Percentiles rank a stretch among this genome's conserved stretches.
phyloP scores from a whole-genome alignment of 2,329 filamentous ascomycete genomes.

The Sporothrix brasiliensis region DNA sequence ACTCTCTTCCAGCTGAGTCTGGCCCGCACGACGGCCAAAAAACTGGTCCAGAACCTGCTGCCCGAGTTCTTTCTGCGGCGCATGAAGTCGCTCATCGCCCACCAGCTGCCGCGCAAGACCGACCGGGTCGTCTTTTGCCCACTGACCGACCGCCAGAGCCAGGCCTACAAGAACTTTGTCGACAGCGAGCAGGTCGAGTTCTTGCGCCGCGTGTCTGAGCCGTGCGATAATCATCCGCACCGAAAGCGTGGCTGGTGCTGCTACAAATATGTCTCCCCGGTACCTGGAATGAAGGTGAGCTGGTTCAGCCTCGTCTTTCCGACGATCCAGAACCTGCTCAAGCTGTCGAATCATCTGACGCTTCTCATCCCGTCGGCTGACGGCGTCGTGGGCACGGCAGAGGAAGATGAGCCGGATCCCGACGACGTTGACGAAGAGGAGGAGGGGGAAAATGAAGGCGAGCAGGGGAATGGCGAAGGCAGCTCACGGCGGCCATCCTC shows the following conservation, averaged over 20 bases:
- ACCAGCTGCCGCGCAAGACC: constrained; percentile 92
- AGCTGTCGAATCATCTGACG: constrained; percentile 89
- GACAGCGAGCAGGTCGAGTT: constrained; percentile 68
- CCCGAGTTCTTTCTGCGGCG: constrained; percentile 88
- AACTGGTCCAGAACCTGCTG: constrained; percentile 82
- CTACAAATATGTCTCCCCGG: constrained; percentile 47
- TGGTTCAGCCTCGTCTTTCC: constrained; percentile 86
- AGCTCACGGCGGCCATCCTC: not conserved
- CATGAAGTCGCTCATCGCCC: constrained; percentile 88
- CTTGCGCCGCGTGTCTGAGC: constrained; percentile 68
- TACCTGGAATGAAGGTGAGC: constrained; percentile 46
- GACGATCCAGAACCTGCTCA: constrained; percentile 77
- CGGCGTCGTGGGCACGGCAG: constrained; percentile 51
- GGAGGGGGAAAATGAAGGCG: not conserved
- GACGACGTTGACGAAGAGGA: not conserved
- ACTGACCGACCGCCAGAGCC: constrained; percentile 75
- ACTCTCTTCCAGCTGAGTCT: constrained; percentile 79
- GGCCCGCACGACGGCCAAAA: constrained; percentile 78
- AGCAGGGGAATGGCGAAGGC: not conserved
- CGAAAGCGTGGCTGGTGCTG: constrained; percentile 84
- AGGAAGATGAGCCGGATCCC: not conserved
- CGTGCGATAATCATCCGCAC: constrained; percentile 69
- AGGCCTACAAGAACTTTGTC: constrained; percentile 83
- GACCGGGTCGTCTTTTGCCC: constrained; percentile 95
- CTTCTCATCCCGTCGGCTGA: constrained; percentile 71